phyloP scores from a whole-genome alignment of 2,329 filamentous ascomycete species.

The Ramularia collo-cygni region DNA sequence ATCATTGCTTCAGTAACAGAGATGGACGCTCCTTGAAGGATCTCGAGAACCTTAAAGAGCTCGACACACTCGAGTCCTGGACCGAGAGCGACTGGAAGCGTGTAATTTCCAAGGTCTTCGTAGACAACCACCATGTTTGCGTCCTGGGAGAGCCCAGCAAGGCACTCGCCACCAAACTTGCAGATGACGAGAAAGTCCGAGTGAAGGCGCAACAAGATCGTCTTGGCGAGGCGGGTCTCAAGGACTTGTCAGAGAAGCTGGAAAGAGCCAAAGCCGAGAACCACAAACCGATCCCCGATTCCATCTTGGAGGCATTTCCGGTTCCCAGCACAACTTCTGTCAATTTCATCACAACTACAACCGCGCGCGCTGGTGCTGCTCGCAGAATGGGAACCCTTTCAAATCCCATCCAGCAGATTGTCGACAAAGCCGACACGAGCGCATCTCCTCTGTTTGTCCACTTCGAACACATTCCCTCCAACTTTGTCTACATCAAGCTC shows the following conservation, averaged over 20 bases:
- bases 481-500: conserved; percentile 80
- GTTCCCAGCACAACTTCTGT: conserved; percentile 86
- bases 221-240: conserved; percentile 75
- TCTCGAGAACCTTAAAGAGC: conserved; percentile 41
- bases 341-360: conserved; percentile 84
- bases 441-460: conserved; percentile 74
- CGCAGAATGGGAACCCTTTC: conserved; percentile 59
- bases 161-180: conserved; percentile 71
- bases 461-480: conserved; percentile 89
- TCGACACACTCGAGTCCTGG: conserved; percentile 70
- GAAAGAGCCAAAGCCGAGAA: conserved; percentile 83
- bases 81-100: conserved; percentile 73
- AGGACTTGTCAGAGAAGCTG: conserved; percentile 65
- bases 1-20: conserved; percentile 82
- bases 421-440: conserved; percentile 61
- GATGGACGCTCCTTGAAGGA: conserved; percentile 56
- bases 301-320: conserved; percentile 71
- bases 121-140: conserved; percentile 78
- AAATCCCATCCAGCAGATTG: conserved; percentile 65
- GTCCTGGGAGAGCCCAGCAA: conserved; percentile 81
- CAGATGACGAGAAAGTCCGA: conserved; percentile 70
- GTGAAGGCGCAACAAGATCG: conserved; percentile 70
- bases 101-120: conserved; percentile 77
- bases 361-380: conserved; percentile 75
- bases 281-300: conserved; percentile 73